Evolutionary conservation across 345 rosid species (phyloP).

Genomic region (Salix caprea): DNA sequence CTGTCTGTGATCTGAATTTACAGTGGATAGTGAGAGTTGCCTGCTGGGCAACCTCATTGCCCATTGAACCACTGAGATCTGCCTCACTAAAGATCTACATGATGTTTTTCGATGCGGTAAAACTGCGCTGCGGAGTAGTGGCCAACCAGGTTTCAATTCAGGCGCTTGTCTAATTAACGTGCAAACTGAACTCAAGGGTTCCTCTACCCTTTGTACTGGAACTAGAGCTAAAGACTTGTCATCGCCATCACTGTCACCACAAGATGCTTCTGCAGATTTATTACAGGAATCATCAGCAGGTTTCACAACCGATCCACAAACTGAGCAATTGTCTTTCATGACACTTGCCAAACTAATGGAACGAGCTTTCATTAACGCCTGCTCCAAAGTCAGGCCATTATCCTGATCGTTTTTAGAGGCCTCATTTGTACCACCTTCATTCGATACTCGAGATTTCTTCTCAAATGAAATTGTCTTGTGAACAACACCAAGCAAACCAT

Average conservation of each 20-base stretch:
- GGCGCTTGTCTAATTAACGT: slow-evolving; percentile 44
- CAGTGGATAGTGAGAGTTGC: slow-evolving; percentile 9
- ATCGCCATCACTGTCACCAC: slow-evolving; percentile 21
- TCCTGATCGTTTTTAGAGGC: slow-evolving; percentile 20
- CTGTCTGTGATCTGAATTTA: slow-evolving; percentile 6
- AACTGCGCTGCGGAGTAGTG: slow-evolving; percentile 54
- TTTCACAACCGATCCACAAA: slow-evolving; percentile 45
- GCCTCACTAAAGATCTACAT: slow-evolving; percentile 37
- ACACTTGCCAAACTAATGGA: slow-evolving; percentile 24
- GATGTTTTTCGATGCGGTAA: slow-evolving; percentile 27
- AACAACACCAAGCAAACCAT: slow-evolving; percentile 48
- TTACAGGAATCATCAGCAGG: slow-evolving; percentile 20
- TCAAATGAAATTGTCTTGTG: slow-evolving; percentile 45
- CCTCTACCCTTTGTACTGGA: slow-evolving; percentile 37
- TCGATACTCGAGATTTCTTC: slow-evolving; percentile 45
- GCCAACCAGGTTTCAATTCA: slow-evolving; percentile 78
- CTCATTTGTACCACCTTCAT: slow-evolving; percentile 27
- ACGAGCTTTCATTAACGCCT: slow-evolving; percentile 41
- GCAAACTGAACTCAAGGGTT: slow-evolving; percentile 37
- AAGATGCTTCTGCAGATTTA: slow-evolving; percentile 23
- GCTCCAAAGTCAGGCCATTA: slow-evolving; percentile 35
- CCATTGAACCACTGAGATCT: slow-evolving; percentile 39
- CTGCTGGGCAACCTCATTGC: slow-evolving; percentile 27
- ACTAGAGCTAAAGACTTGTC: slow-evolving; percentile 54
- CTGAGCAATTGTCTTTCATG: slow-evolving; percentile 41